These are phyloP conservation scores for Stachybotrys echinatus DNA, from an alignment of 2,329 filamentous ascomycete genomes.

Conservation along the genomic window DNA sequence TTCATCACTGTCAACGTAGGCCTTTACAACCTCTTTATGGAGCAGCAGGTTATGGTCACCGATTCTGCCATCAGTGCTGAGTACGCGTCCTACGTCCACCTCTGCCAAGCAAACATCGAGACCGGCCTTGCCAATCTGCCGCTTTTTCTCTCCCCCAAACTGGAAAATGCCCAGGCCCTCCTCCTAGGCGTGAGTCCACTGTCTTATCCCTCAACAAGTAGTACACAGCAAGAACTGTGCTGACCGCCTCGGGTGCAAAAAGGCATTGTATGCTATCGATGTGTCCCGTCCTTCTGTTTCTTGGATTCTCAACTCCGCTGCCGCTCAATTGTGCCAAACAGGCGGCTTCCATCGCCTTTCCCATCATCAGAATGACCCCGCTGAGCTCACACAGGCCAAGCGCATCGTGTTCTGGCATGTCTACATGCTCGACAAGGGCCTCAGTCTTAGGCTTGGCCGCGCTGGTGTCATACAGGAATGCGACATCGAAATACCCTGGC, in stretches of 20 bases:
- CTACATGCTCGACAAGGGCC: conserved; percentile 53
- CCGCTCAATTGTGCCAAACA: conserved; percentile 55
- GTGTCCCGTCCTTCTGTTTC: conserved; percentile 56
- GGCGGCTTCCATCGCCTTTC: conserved; percentile 54
- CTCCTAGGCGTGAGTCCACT: conserved; percentile 45
- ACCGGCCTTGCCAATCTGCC: conserved; percentile 46
- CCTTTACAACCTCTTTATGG: conserved; percentile 44
- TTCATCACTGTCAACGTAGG: conserved; percentile 47
- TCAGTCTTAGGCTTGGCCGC: conserved; percentile 55
- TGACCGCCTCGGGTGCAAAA: no score
- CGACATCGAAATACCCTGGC: conserved; percentile 48
- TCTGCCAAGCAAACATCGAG: conserved; percentile 44
- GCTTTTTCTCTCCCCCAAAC: conserved; percentile 49
- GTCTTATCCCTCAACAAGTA: neutral
- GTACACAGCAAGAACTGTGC: no score
- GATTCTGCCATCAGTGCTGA: conserved; percentile 26
- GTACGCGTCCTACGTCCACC: conserved; percentile 30
- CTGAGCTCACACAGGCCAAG: conserved; percentile 27
- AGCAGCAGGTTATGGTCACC: conserved; percentile 32
- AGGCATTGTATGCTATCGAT: conserved; percentile 59
- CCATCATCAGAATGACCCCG: conserved; percentile 24
- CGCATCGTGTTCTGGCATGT: conserved; percentile 42
- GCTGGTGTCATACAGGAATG: conserved; percentile 53
- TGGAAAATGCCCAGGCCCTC: conserved; percentile 52
- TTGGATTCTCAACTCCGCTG: conserved; percentile 57